A percentile compares a stretch with the other conserved stretches of the same genome.
Evolutionary conservation across 805 yeast genomes (phyloP).

Genomic region (Spathaspora passalidarum): DNA sequence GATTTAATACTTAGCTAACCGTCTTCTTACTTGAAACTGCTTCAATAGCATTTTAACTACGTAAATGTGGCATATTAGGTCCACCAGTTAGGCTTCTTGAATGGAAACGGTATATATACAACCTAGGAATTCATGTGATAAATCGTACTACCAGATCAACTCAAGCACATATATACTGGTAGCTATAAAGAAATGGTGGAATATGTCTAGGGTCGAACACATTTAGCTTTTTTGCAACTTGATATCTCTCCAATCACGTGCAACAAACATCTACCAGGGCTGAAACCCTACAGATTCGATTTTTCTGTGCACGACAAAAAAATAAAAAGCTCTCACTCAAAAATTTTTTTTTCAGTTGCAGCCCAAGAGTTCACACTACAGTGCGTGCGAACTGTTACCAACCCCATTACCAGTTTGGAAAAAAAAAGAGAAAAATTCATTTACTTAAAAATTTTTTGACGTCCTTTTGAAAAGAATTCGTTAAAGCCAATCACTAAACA

Average conservation of each 20-base stretch:
- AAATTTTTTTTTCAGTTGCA: neutral
- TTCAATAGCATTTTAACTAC: no score
- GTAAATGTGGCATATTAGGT: no score
- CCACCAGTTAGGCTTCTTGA: no score
- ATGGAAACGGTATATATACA: no score
- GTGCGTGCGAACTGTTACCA: neutral
- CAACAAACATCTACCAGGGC: neutral
- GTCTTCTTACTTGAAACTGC: no score
- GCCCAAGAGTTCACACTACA: neutral
- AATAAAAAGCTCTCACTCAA: neutral
- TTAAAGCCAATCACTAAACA: conserved; percentile 20
- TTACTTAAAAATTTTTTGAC: conserved; percentile 5
- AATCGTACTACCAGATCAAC: no score
- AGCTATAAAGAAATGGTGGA: no score
- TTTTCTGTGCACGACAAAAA: conserved; percentile 1
- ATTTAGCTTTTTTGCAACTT: neutral
- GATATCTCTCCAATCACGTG: neutral
- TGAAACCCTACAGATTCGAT: neutral
- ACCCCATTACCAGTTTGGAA: conserved; percentile 1
- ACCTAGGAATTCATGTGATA: no score
- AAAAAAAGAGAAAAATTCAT: conserved; percentile 2
- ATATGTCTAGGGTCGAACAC: no score
- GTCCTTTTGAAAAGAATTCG: conserved; percentile 6
- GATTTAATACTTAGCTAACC: no score
- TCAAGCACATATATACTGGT: no score